These are phyloP conservation scores for Xylaria hypoxylon DNA, from an alignment of 2,329 filamentous ascomycete genomes.

Conservation along the genomic window DNA sequence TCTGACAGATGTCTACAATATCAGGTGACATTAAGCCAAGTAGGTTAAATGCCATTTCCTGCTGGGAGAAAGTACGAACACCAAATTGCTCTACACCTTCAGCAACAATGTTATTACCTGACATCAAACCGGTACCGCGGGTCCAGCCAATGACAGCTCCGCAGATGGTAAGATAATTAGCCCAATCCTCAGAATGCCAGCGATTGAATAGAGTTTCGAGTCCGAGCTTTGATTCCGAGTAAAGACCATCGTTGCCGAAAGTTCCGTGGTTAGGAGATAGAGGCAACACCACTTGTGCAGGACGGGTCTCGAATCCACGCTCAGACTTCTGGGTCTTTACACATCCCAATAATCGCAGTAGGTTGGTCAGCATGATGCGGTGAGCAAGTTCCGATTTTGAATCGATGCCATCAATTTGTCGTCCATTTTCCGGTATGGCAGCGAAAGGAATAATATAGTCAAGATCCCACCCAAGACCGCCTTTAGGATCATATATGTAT, in stretches of 20 bases:
- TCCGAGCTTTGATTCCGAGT: slow-evolving; percentile 97
- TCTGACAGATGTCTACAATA: slow-evolving; percentile 95
- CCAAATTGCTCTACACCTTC: slow-evolving; percentile 97
- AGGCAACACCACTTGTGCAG: slow-evolving; percentile 94
- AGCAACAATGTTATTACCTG: slow-evolving; percentile 95
- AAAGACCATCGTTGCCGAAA: slow-evolving; percentile 96
- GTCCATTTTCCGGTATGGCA: slow-evolving; percentile 96
- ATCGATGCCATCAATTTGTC: slow-evolving; percentile 96
- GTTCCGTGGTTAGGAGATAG: slow-evolving; percentile 98
- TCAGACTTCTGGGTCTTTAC: slow-evolving; percentile 92
- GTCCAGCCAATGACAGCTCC: slow-evolving; percentile 99
- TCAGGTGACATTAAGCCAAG: slow-evolving; percentile 94
- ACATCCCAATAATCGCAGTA: slow-evolving; percentile 87
- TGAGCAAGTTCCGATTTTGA: slow-evolving; percentile 98
- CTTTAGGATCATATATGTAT: slow-evolving; percentile 97
- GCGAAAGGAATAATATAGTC: slow-evolving; percentile 97
- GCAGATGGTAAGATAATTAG: slow-evolving; percentile 96
- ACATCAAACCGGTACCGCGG: slow-evolving; percentile 97
- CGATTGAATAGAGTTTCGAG: slow-evolving; percentile 98
- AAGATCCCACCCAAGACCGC: slow-evolving; percentile 96
- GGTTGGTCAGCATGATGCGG: slow-evolving; percentile 98
- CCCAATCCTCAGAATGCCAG: slow-evolving; percentile 98
- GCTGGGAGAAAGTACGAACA: slow-evolving; percentile 97
- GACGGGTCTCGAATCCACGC: slow-evolving; percentile 91
- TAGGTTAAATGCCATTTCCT: slow-evolving; percentile 99